Evolutionary conservation across 2,329 filamentous ascomycete species (phyloP).

Genomic region (Huntiella bhutanensis): DNA sequence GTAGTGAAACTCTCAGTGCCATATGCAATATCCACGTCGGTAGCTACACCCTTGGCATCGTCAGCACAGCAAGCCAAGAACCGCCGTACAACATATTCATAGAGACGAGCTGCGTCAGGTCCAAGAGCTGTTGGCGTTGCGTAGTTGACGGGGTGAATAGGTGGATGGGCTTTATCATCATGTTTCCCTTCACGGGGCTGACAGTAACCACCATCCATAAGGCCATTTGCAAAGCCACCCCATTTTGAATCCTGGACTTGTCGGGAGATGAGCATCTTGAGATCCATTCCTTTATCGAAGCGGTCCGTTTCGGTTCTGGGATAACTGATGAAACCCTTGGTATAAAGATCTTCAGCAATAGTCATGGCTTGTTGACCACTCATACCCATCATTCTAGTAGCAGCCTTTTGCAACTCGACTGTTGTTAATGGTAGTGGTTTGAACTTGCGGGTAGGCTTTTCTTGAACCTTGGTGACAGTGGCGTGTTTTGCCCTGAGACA

Average conservation of each 20-base stretch:
- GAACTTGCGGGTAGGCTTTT: conserved; percentile 86
- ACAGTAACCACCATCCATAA: conserved; percentile 59
- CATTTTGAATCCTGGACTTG: conserved; percentile 60
- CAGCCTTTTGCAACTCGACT: conserved; percentile 90
- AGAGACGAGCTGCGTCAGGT: conserved; percentile 55
- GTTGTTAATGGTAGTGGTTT: conserved; percentile 86
- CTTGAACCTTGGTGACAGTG: conserved; percentile 66
- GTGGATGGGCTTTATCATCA: conserved; percentile 93
- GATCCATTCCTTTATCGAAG: conserved; percentile 77
- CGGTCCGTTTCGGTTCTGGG: conserved; percentile 93
- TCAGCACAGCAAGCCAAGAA: conserved; percentile 94
- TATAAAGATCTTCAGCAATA: conserved; percentile 72
- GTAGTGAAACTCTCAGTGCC: conserved; percentile 68
- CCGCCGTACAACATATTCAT: conserved; percentile 79
- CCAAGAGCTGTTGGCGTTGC: conserved; percentile 44
- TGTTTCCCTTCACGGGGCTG: conserved; percentile 67
- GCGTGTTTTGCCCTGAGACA: conserved; percentile 62
- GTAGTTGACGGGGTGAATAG: conserved; percentile 89
- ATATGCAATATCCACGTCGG: conserved; percentile 68
- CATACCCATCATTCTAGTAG: conserved; percentile 75
- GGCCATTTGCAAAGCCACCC: conserved; percentile 60
- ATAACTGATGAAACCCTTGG: conserved; percentile 91
- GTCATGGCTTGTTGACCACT: conserved; percentile 81
- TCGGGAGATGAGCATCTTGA: conserved; percentile 62
- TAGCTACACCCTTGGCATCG: conserved; percentile 72